Evolutionary conservation across 2,329 filamentous ascomycete genomes (phyloP).

Genomic region (Cladophialophora yegresii): DNA sequence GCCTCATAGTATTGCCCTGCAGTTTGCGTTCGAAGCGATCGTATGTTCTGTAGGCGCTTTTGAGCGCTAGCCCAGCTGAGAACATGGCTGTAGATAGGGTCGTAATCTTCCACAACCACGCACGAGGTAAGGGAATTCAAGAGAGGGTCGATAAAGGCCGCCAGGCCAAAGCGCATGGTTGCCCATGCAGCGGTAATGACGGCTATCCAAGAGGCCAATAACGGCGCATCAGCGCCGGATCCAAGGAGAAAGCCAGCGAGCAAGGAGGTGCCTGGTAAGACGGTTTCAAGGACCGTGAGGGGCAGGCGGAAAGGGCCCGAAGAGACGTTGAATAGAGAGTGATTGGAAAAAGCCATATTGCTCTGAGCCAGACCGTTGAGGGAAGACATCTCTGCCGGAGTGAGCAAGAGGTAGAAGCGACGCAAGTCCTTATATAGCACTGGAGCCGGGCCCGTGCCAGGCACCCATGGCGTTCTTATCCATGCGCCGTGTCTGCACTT

Average conservation of each 20-base stretch:
- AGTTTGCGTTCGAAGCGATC: conserved; percentile 60
- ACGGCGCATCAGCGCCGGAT: conserved; percentile 53
- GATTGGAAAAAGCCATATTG: conserved; percentile 7
- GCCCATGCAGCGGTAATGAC: conserved; percentile 47
- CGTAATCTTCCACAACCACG: conserved; percentile 56
- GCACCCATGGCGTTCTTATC: background rate
- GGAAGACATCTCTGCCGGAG: background rate
- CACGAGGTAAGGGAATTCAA: conserved; percentile 46
- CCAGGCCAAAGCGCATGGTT: conserved; percentile 43
- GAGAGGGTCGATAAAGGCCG: conserved; percentile 40
- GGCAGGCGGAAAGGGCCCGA: conserved; percentile 43
- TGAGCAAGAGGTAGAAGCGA: background rate
- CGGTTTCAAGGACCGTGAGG: conserved; percentile 51
- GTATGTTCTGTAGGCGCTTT: conserved; percentile 54
- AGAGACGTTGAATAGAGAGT: conserved; percentile 1
- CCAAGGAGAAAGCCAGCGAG: conserved; percentile 49
- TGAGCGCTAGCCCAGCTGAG: conserved; percentile 62
- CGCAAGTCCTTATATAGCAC: background rate
- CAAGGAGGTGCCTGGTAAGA: conserved; percentile 55
- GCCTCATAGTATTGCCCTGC: conserved; percentile 44
- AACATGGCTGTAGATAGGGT: conserved; percentile 61
- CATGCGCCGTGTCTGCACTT: background rate
- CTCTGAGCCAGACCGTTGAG: background rate
- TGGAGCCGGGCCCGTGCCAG: background rate
- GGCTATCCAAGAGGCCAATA: conserved; percentile 49